These are phyloP conservation scores for Dipteronia sinensis DNA, from an alignment of 345 rosid genomes.

Conservation along the genomic window DNA sequence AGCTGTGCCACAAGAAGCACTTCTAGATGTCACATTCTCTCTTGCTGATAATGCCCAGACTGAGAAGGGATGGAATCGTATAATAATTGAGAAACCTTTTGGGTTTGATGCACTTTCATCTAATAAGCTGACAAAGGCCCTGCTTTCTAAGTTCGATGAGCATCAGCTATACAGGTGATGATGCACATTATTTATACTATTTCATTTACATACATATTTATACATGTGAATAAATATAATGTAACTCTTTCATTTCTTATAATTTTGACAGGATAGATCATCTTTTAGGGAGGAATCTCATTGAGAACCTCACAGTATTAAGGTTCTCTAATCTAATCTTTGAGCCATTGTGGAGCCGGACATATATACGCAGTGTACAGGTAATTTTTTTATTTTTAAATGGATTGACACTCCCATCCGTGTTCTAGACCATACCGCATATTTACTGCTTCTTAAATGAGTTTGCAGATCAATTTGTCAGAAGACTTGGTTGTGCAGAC, in stretches of 20 bases:
- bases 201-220: not conserved
- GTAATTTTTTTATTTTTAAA: slow-evolving; percentile 31
- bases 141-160: slow-evolving; percentile 68
- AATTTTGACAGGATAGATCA: slow-evolving; percentile 66
- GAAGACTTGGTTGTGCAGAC: slow-evolving; percentile 47
- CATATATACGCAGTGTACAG: slow-evolving; percentile 64
- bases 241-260: slow-evolving; percentile 11
- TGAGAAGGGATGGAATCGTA: slow-evolving; percentile 67
- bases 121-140: slow-evolving; percentile 48
- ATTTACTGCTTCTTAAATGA: slow-evolving; percentile 19
- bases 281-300: slow-evolving; percentile 72
- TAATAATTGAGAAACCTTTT: slow-evolving; percentile 81
- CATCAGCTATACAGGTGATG: slow-evolving; percentile 68
- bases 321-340: slow-evolving; percentile 78
- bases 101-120: slow-evolving; percentile 66
- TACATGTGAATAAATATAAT: not conserved
- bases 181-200: slow-evolving; percentile 4
- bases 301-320: slow-evolving; percentile 73
- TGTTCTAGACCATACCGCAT: slow-evolving; percentile 11
- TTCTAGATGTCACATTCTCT: slow-evolving; percentile 63
- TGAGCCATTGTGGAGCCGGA: slow-evolving; percentile 77
- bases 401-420: not conserved
- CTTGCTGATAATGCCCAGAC: slow-evolving; percentile 64
- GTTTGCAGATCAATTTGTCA: slow-evolving; percentile 65
- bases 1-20: slow-evolving; percentile 88